These are phyloP conservation scores for Penicillium salamii DNA, from an alignment of 495 filamentous ascomycete genomes.

Conservation along the genomic window DNA sequence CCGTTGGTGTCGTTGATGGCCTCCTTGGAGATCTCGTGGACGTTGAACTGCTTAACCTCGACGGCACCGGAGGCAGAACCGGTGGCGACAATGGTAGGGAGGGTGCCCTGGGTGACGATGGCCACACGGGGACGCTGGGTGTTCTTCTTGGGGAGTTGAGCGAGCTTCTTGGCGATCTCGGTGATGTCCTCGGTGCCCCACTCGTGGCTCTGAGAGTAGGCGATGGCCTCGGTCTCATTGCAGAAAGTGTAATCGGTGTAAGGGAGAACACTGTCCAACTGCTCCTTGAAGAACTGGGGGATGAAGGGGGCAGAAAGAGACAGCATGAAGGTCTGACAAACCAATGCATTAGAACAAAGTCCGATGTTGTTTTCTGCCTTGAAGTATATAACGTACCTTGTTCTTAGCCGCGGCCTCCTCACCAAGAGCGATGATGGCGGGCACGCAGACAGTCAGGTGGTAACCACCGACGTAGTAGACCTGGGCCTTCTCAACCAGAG, in stretches of 20 bases:
- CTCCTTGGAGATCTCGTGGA: constrained; percentile 68
- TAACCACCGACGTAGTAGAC: constrained; percentile 92
- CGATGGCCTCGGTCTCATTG: constrained; percentile 90
- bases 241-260: constrained; percentile 97
- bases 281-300: constrained; percentile 94
- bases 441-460: constrained; percentile 84
- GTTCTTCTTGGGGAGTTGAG: constrained; percentile 89
- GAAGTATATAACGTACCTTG: constrained; percentile 53
- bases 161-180: constrained; percentile 83
- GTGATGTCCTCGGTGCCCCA: constrained; percentile 70
- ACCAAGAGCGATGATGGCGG: constrained; percentile 81
- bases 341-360: constrained; percentile 3
- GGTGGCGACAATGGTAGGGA: constrained; percentile 78
- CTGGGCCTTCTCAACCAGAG: constrained; percentile 80
- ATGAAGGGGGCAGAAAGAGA: constrained; percentile 95
- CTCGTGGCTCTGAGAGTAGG: constrained; percentile 78
- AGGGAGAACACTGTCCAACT: constrained; percentile 73
- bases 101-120: constrained; percentile 91
- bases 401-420: constrained; percentile 84
- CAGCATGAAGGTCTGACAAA: constrained; percentile 68
- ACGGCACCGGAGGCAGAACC: constrained; percentile 58
- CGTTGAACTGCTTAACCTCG: constrained; percentile 70
- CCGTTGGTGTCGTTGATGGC: constrained; percentile 94
- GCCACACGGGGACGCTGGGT: constrained; percentile 71
- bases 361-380: neutral